These are phyloP conservation scores for Cupressus sempervirens DNA, from an alignment of 75 land plant species.

Conservation along the genomic window DNA sequence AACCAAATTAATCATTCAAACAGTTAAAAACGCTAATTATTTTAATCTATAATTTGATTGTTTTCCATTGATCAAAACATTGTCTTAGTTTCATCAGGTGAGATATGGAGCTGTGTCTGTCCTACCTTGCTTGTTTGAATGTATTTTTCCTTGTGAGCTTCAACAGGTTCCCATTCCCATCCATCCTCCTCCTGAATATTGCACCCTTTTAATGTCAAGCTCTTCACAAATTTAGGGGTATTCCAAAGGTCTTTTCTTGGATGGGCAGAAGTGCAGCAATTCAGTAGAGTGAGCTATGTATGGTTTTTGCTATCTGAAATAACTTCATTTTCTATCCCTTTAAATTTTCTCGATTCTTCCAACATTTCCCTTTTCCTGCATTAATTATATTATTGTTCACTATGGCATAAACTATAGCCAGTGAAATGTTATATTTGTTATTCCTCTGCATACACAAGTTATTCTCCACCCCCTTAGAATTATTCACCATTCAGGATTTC, in stretches of 20 bases:
- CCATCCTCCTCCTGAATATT: too few species aligned
- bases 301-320: neutral
- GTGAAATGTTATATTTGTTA: neutral
- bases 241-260: neutral
- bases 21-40: neutral
- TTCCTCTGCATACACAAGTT: neutral
- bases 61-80: neutral
- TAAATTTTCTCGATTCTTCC: neutral
- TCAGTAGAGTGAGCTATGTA: too few species aligned
- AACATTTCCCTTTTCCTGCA: neutral
- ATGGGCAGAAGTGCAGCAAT: neutral
- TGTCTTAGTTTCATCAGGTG: neutral
- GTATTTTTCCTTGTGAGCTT: too few species aligned
- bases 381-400: neutral
- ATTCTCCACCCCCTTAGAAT: neutral
- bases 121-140: neutral
- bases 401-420: neutral
- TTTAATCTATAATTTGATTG: neutral
- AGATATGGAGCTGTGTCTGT: neutral
- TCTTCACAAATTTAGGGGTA: neutral
- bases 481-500: neutral
- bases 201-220: too few species aligned
- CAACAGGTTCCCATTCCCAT: too few species aligned
- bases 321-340: neutral
- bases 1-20: neutral